phyloP scores from a whole-genome alignment of 208 protist genomes.

The Phytomonas sp. region DNA sequence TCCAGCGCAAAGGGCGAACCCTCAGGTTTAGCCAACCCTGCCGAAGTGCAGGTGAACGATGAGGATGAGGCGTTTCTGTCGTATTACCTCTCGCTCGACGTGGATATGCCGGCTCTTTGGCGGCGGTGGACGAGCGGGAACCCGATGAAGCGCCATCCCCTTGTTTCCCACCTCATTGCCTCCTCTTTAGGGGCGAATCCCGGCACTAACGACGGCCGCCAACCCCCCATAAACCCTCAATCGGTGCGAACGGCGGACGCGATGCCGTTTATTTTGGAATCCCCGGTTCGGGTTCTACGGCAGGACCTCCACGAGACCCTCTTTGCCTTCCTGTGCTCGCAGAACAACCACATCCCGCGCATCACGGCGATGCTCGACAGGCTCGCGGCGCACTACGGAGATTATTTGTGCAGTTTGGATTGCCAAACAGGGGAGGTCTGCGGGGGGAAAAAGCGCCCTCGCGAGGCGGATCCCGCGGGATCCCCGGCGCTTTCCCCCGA shows the following conservation, averaged over 20 bases:
- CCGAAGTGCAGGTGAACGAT: not conserved
- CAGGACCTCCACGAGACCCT: conserved; percentile 72
- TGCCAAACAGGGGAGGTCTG: conserved; percentile 23
- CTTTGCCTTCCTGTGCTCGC: conserved; percentile 70
- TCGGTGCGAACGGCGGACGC: no score
- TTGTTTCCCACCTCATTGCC: conserved; percentile 28
- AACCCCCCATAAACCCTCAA: no score
- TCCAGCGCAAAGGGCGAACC: not conserved
- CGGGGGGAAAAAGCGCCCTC: not conserved
- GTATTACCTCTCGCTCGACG: conserved; percentile 58
- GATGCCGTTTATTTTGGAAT: not conserved
- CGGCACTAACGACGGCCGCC: no score
- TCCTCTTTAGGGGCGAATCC: not conserved
- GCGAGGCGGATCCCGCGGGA: not conserved
- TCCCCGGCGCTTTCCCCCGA: no score
- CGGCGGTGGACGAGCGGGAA: conserved; percentile 41
- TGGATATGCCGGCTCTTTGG: conserved; percentile 50
- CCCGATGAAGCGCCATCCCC: conserved; percentile 32
- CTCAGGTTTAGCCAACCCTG: not conserved
- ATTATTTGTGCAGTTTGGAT: conserved; percentile 44
- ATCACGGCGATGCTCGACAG: conserved; percentile 55
- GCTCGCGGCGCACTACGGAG: conserved; percentile 32
- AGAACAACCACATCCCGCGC: conserved; percentile 76
- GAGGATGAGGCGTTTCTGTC: conserved; percentile 32
- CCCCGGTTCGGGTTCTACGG: conserved; percentile 44